Evolutionary conservation across 768 basidiomycete genomes (phyloP), one percentile per base, ranked within the genome.

Genomic region (Tephrocybe sp.): DNA sequence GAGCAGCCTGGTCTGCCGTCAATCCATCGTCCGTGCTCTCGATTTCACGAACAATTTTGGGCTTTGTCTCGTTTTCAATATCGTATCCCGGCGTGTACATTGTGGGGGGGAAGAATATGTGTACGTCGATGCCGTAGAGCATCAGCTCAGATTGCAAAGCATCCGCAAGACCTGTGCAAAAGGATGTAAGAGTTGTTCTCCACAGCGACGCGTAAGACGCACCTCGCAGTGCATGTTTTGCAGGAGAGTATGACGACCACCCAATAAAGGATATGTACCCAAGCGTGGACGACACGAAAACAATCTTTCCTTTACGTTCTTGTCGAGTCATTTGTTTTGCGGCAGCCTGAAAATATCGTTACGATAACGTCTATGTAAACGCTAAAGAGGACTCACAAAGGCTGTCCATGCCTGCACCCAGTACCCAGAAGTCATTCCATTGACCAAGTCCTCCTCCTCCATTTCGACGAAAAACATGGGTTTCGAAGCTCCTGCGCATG

Each of bases 141-240:
- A 84, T 69, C 41, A 92, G 71, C 61, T 96, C 94, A 21, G 83
- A 86, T 7, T 87, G 84, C 12, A 97, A 75, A 0, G 86, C 78
- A 51, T 97, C 94, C 12, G 89, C 90, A 0, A 97, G 80, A 12
- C 87, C 92, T 93, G 60, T 3, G 8, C 7, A 22, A 9, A 31
- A 15, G 25, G 21, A 3, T 41, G 31, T 46, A 15, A 52, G 30
- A 24, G 34, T 9, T 18, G 26, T 24, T 35, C 15, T n/a, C 5
- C 39, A 41, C 6, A 44, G 22, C 11, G 9, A 42, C 32, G 7
- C 34, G 13, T 8, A 42, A 34, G 6, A 9, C 24, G 24, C 54
- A 92, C 92, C 92, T 69, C 91, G 71, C 5, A 96, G 64, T 7
- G 94, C 94, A 58, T 89, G 87, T 63, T 96, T 96, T 9, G 83